Evolutionary conservation across 1,284 basidiomycete species (phyloP), one percentile per base, ranked within the genome.

Genomic region (Ceratobasidium sp.): DNA sequence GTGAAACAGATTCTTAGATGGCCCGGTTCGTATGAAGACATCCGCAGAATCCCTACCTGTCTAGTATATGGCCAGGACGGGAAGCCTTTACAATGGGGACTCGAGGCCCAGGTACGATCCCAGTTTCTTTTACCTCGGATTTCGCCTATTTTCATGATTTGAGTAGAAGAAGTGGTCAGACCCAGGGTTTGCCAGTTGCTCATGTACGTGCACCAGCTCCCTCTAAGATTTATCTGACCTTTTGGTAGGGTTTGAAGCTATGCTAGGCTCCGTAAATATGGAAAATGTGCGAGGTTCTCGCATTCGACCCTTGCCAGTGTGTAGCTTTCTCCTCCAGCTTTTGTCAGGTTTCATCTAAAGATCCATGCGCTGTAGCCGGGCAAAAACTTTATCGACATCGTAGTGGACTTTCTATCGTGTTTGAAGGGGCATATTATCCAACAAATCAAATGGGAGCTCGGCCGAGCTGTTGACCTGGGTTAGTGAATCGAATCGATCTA

Each of bases 381-480:
- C 28, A 94, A 94, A 78, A 83, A 82, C 64, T 86, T 92, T 1
- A 82, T 89, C 75, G 88, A 93, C 79, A 82, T 93, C 75, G 91
- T 94, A 73, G 82, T 90, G 45, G 93, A 93, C 79, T 94, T 91
- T 79, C 81, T 94, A 59, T 85, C 86, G 53, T 90, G 89, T 77
- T 82, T 94, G 57, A 93, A 92, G 92, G 89, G 90, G 76, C 90
- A 93, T 77, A 91, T 91, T 16, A 92, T 90, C 77, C 89, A 91
- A 67, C 89, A 91, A 77, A 93, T 94, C 76, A 92, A 90, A 18
- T 85, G 87, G 70, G 90, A 93, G 76, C 92, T 93, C 77, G 92
- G 92, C 52, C 87, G 86, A 26, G 89, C 94, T 1, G 90, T 90
- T 14, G 92, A 93, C 81, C 82, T 94, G 65, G 89, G 92, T 93